Conservation (phyloP, 345 rosid species). For the Eucalyptus erythrocorys region DNA sequence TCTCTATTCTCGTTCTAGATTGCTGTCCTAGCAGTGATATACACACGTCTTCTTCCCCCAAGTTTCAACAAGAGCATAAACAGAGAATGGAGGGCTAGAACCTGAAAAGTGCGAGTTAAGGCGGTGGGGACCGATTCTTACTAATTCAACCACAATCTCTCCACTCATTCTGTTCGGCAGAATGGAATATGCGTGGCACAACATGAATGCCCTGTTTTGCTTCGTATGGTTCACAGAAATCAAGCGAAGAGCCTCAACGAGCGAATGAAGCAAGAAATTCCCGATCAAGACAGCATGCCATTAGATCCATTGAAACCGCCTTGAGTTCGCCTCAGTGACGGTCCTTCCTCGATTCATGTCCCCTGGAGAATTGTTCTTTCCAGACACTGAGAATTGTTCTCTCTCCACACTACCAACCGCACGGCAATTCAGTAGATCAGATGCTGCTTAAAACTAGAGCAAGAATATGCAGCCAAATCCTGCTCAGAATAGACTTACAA, state of each 20-base stretch:
- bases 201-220: background rate
- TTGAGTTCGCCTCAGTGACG: too few species aligned
- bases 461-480: background rate
- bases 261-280: background rate
- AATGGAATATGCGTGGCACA: background rate
- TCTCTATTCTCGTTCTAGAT: background rate
- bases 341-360: too few species aligned
- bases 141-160: background rate
- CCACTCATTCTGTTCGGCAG: background rate
- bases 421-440: background rate
- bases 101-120: background rate
- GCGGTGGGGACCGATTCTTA: background rate
- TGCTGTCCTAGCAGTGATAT: background rate
- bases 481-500: background rate
- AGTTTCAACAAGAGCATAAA: background rate
- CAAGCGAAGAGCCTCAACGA: background rate
- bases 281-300: background rate
- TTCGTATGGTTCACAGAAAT: background rate
- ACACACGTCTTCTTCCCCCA: background rate
- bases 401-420: background rate
- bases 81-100: background rate
- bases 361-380: too few species aligned
- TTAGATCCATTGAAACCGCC: constrained; percentile 12
- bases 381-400: too few species aligned
- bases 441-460: background rate